Percentiles rank a stretch among this genome's conserved stretches.
These are phyloP conservation scores for Phalaenopsis equestris DNA, from an alignment of 106 monocot species.

Conservation along the genomic window DNA sequence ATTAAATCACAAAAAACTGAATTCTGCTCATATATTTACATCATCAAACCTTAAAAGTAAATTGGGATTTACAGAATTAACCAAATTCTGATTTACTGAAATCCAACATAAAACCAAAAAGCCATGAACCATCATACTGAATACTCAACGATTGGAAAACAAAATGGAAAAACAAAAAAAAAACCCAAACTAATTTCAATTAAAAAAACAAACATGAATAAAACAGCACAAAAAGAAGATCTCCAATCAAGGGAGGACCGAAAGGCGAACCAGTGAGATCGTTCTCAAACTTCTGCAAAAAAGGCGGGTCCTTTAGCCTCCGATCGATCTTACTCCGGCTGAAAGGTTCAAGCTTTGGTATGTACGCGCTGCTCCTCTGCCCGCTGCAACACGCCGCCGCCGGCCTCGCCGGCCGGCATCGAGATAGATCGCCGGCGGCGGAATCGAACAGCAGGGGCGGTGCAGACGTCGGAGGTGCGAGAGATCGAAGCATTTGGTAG, in stretches of 20 bases:
- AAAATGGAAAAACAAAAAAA: no score
- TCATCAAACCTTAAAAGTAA: no score
- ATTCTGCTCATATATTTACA: no score
- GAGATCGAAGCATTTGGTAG: conserved; percentile 6
- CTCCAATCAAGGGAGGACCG: not conserved
- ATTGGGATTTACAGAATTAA: no score
- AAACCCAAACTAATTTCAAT: no score
- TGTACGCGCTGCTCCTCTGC: conserved; percentile 25
- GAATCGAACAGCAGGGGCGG: not conserved
- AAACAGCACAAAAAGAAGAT: no score
- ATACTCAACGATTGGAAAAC: no score
- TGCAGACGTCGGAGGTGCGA: not conserved
- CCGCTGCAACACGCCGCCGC: conserved; percentile 15
- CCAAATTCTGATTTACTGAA: no score
- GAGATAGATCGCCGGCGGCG: not conserved
- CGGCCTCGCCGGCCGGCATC: not conserved
- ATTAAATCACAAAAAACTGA: no score
- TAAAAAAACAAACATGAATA: no score
- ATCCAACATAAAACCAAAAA: no score
- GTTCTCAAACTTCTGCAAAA: conserved; percentile 48
- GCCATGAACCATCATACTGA: no score
- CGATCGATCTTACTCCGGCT: conserved; percentile 57
- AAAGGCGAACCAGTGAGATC: conserved; percentile 42
- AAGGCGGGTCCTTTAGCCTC: conserved; percentile 34
- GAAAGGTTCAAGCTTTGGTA: conserved; percentile 71